Conservation (phyloP, 345 rosid genomes). For the Diplotaxis tenuifolia region DNA sequence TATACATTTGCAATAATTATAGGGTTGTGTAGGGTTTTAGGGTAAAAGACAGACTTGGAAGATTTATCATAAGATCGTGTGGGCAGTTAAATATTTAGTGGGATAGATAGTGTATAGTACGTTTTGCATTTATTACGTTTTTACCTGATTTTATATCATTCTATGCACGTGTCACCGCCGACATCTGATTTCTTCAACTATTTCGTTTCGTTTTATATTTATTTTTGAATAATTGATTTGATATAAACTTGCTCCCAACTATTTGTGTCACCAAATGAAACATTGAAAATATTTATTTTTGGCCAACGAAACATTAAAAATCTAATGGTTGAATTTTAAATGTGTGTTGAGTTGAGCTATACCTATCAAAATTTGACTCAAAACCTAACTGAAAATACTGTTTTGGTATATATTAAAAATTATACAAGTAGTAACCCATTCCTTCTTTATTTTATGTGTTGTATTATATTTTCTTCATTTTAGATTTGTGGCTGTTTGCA, state of each 20-base stretch:
- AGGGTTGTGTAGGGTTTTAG: conserved; percentile 20
- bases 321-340: neutral
- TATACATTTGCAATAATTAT: neutral
- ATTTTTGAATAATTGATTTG: neutral
- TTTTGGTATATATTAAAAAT: neutral
- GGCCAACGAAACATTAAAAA: too few species aligned
- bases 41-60: conserved; percentile 37
- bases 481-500: too few species aligned
- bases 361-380: neutral
- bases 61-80: conserved; percentile 40
- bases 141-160: conserved; percentile 30
- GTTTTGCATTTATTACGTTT: conserved; percentile 23
- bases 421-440: neutral
- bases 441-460: too few species aligned
- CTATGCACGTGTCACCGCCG: conserved; percentile 40
- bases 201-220: neutral
- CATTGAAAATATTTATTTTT: too few species aligned
- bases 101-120: conserved; percentile 34
- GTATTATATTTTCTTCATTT: too few species aligned
- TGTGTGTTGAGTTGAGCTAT: too few species aligned
- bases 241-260: neutral
- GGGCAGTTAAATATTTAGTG: conserved; percentile 36
- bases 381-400: neutral
- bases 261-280: neutral
- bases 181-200: conserved; percentile 24